Evolutionary conservation across 495 filamentous ascomycete genomes (phyloP).

Genomic region (Penicillium psychrofluorescens): DNA sequence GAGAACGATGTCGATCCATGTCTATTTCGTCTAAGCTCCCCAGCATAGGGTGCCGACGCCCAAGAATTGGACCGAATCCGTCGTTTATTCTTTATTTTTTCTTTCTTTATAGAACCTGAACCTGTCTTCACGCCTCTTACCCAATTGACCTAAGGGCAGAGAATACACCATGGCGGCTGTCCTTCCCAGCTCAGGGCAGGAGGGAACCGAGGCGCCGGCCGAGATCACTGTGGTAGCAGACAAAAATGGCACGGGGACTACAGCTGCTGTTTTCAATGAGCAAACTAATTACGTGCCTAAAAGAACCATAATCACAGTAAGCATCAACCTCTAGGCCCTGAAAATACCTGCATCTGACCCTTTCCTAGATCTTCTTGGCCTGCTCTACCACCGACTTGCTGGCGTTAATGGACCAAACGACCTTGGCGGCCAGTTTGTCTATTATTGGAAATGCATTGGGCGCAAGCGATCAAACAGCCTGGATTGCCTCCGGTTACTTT

Average conservation of each 20-base stretch:
- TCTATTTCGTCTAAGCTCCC: background rate
- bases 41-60: no score
- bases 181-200: no score
- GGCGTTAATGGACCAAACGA: constrained; percentile 50
- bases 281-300: constrained; percentile 49
- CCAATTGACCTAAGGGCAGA: background rate
- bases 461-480: constrained; percentile 40
- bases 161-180: no score
- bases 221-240: no score
- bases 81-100: background rate
- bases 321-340: background rate
- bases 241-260: background rate
- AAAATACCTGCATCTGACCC: constrained; percentile 2
- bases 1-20: constrained; percentile 7
- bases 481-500: constrained; percentile 50
- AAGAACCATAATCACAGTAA: constrained; percentile 42
- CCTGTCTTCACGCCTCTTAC: background rate
- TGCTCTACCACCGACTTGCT: constrained; percentile 49
- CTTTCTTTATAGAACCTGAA: background rate
- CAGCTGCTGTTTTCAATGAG: constrained; percentile 38
- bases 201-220: no score
- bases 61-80: background rate
- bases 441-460: constrained; percentile 42
- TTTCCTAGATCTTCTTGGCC: constrained; percentile 43
- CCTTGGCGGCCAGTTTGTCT: constrained; percentile 42